phyloP scores from a whole-genome alignment of 768 basidiomycete genomes.

The Hypsizygus marmoreus region DNA sequence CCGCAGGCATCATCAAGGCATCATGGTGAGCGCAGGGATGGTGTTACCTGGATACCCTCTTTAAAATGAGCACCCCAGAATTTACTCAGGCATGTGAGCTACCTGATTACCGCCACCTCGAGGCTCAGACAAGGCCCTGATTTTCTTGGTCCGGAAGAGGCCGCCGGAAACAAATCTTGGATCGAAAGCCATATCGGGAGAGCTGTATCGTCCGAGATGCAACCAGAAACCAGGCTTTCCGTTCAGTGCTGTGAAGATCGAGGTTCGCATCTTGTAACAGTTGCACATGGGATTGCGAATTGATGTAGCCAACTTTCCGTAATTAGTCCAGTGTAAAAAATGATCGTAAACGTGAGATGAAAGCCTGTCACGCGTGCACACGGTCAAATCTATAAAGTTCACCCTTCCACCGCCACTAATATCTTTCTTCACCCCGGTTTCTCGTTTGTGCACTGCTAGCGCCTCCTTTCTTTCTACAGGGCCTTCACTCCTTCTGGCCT shows the following conservation, averaged over 20 bases:
- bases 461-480: conserved; percentile 16
- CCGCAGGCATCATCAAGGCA: conserved; percentile 9
- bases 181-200: conserved; percentile 22
- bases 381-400: conserved; percentile 35
- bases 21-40: conserved; percentile 24
- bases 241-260: conserved; percentile 17
- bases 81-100: conserved; percentile 21
- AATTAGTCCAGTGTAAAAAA: conserved; percentile 18
- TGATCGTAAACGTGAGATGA: conserved; percentile 34
- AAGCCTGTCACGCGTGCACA: conserved; percentile 33
- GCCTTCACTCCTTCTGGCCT: conserved; percentile 14
- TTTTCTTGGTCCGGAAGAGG: conserved; percentile 32
- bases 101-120: conserved; percentile 23
- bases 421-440: conserved; percentile 24
- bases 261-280: conserved; percentile 18
- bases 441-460: neutral
- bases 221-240: conserved; percentile 11
- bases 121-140: conserved; percentile 25
- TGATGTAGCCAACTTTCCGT: conserved; percentile 30
- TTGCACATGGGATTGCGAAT: conserved; percentile 19
- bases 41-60: conserved; percentile 17
- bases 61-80: conserved; percentile 36
- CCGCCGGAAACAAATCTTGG: conserved; percentile 30
- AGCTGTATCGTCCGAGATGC: conserved; percentile 14
- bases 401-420: conserved; percentile 21